Evolutionary conservation across 768 basidiomycete species (phyloP), one percentile per base, ranked within the genome.

Genomic region (Leccinum olivaceopallidum): DNA sequence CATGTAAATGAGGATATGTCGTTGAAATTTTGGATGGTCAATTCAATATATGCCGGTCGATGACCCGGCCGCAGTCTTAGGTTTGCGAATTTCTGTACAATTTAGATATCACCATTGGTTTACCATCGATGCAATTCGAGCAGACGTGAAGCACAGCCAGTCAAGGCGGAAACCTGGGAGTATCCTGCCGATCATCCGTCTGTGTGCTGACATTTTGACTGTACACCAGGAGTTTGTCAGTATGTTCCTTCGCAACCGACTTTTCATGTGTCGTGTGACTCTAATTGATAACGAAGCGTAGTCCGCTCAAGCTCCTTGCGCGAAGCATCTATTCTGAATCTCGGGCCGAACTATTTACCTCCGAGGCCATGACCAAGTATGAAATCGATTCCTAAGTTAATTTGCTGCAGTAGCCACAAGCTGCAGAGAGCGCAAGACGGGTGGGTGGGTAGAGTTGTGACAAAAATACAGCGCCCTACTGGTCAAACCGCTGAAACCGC

Each of bases 401-500:
- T 47, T n/a, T 42, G 18, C 18, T 42, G 18, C 39, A 2, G 18
- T n/a, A n/a, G 42, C 42, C n/a, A 44, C n/a, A n/a, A 44, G 10
- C 20, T 22, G 5, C n/a, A 44, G 4, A 9, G 18, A 42, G 18
- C 4, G 0, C 8, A 42, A 1, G 18, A 42, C 8, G 39, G n/a
- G 10, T 12, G 39, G n/a, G 10, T 12, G n/a, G 42, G 42, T 44
- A 34, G 34, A 13, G 34, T 2, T 34, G 34, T 34, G 34, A 60
- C 18, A 52, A 22, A 24, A 44, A 36, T 12, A 57, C 2, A 6
- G 12, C 34, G 18, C 7, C 13, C 24, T 30, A 26, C 54, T 14
- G 4, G 58, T 73, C 55, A 71, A 55, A 57, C 44, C 2, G 30
- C 47, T 14, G 56, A 58, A 39, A 69, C 53, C 5, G 68, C 65